A percentile compares a stretch with the other conserved stretches of the same genome.
phyloP scores from a whole-genome alignment of 768 basidiomycete genomes.

The Suillus subaureus region DNA sequence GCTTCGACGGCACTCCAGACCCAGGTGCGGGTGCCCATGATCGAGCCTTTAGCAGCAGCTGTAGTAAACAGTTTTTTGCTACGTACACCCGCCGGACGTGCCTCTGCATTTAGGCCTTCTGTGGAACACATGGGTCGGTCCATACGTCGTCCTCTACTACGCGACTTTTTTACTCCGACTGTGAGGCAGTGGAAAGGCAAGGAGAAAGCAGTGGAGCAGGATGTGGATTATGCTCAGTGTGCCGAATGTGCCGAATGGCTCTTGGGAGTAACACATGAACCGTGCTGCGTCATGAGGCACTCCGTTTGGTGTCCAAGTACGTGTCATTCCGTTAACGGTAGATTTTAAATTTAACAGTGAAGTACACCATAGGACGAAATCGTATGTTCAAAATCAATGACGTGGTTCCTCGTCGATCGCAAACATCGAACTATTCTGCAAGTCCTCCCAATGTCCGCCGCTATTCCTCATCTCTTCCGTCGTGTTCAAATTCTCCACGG shows the following conservation, averaged over 20 bases:
- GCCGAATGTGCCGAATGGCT: constrained; percentile 6
- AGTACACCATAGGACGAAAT: constrained; percentile 30
- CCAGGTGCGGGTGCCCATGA: constrained; percentile 48
- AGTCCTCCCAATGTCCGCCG: constrained; percentile 24
- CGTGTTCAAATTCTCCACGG: constrained; percentile 10
- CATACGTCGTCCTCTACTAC: constrained; percentile 35
- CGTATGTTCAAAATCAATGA: constrained; percentile 41
- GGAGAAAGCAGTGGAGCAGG: constrained; percentile 40
- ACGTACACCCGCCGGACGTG: constrained; percentile 25
- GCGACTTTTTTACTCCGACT: constrained; percentile 59
- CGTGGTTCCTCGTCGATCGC: constrained; percentile 29
- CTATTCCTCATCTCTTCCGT: constrained; percentile 25
- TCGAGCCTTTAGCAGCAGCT: constrained; percentile 62
- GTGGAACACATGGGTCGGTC: constrained; percentile 33
- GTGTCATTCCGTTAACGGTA: constrained; percentile 23
- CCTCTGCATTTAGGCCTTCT: constrained; percentile 30
- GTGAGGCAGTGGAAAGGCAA: constrained; percentile 58
- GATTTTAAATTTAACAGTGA: not conserved
- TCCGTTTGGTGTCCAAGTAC: constrained; percentile 53
- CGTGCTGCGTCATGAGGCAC: constrained; percentile 50
- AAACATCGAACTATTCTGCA: constrained; percentile 9
- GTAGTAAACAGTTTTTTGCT: constrained; percentile 51
- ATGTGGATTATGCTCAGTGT: constrained; percentile 34
- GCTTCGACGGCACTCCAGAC: constrained; percentile 20
- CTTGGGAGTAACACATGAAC: constrained; percentile 32